Conservation (phyloP, 176 grass and related monocot genomes). For the Miscanthus lutarioriparius region DNA sequence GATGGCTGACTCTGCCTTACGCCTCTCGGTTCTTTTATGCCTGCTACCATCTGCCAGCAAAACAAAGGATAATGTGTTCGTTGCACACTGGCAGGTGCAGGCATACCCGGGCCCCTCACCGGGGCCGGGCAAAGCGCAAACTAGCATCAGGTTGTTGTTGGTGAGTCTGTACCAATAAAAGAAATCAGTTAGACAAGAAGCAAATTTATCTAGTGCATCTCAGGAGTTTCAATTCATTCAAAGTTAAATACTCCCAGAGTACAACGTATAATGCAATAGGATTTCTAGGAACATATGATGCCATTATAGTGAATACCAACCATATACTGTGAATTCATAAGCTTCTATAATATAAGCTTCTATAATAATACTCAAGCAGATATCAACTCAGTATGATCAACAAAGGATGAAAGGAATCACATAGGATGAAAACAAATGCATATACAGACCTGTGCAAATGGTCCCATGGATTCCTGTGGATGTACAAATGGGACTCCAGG, state of each 20-base stretch:
- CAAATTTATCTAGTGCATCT: background rate
- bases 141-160: conserved; percentile 79
- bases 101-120: conserved; percentile 94
- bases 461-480: conserved; percentile 57
- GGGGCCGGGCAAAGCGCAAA: conserved; percentile 96
- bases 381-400: background rate
- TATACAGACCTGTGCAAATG: conserved; percentile 56
- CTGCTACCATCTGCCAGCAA: conserved; percentile 65
- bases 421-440: background rate
- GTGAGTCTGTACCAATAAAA: conserved; percentile 50
- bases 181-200: background rate
- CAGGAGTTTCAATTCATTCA: background rate
- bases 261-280: background rate
- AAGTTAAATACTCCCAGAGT: background rate
- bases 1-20: conserved; percentile 9
- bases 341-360: background rate
- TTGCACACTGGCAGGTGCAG: conserved; percentile 69
- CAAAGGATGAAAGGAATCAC: background rate
- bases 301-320: background rate
- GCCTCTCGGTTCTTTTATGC: conserved; percentile 50
- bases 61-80: background rate
- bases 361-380: conserved; percentile 14
- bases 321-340: background rate
- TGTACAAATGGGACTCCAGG: conserved; percentile 61
- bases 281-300: background rate